phyloP scores from a whole-genome alignment of 129 eudicot genomes.

The Glebionis coronaria region DNA sequence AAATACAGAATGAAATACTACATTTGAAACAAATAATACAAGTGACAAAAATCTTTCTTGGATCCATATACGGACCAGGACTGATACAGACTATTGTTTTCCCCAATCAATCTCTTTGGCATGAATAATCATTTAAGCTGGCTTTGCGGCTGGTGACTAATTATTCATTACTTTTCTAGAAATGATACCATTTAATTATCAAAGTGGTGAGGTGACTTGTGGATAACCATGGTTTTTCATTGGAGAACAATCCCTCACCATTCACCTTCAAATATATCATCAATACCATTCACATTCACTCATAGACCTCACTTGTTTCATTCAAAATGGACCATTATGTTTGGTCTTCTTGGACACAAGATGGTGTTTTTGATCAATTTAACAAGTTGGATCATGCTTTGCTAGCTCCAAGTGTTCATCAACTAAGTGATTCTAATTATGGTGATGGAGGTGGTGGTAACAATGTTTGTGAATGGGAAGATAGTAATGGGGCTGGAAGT shows the following conservation, averaged over 20 bases:
- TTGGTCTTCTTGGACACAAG: conserved; percentile 25
- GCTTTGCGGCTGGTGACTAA: conserved; percentile 38
- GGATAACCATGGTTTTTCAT: conserved; percentile 46
- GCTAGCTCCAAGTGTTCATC: conserved; percentile 20
- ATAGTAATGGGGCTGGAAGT: conserved; percentile 24
- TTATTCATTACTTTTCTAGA: not conserved
- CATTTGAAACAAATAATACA: too few species aligned
- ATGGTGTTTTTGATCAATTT: conserved; percentile 13
- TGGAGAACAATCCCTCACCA: conserved; percentile 38
- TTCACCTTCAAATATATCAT: conserved; percentile 27
- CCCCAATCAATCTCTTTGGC: conserved; percentile 6
- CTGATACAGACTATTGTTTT: conserved; percentile 17
- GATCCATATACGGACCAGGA: conserved; percentile 25
- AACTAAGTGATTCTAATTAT: conserved; percentile 17
- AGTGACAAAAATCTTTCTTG: conserved; percentile 24
- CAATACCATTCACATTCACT: conserved; percentile 10
- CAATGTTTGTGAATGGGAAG: conserved; percentile 21
- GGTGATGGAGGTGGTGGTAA: conserved; percentile 7
- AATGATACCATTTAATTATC: conserved; percentile 29
- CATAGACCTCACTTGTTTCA: conserved; percentile 17
- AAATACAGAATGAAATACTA: not conserved
- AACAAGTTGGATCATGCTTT: conserved; percentile 10
- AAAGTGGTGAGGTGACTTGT: conserved; percentile 45
- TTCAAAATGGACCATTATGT: conserved; percentile 40
- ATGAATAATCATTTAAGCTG: conserved; percentile 31